These are phyloP conservation scores for Pythium rishiriense DNA, from an alignment of 352 stramenopile genomes.

Conservation along the genomic window DNA sequence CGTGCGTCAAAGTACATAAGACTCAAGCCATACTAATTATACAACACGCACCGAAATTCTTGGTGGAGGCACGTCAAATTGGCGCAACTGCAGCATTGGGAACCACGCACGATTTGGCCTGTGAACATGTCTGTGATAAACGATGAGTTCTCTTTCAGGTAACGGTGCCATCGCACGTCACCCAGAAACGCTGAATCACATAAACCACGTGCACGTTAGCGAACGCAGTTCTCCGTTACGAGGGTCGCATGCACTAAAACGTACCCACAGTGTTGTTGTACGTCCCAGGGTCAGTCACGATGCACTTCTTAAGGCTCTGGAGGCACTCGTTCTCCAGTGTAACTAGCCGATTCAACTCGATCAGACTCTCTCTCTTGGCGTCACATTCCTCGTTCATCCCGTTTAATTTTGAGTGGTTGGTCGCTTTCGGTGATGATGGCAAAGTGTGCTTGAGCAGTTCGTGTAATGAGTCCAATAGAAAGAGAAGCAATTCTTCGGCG, in stretches of 20 bases:
- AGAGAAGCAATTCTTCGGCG: slow-evolving; percentile 76
- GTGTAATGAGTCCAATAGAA: slow-evolving; percentile 69
- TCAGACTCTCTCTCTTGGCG: not conserved
- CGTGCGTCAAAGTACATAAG: not conserved
- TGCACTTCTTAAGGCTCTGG: slow-evolving; percentile 30
- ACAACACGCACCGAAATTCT: slow-evolving; percentile 40
- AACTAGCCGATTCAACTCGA: slow-evolving; percentile 27
- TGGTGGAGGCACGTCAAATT: slow-evolving; percentile 74
- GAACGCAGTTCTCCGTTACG: not conserved
- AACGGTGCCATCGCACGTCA: slow-evolving; percentile 58
- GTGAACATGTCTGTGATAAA: slow-evolving; percentile 73
- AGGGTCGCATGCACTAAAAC: slow-evolving; percentile 12
- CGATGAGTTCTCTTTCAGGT: slow-evolving; percentile 58
- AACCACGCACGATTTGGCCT: slow-evolving; percentile 76
- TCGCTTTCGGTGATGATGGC: not conserved
- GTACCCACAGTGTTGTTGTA: slow-evolving; percentile 67
- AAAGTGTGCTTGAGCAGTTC: slow-evolving; percentile 39
- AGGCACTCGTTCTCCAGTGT: slow-evolving; percentile 31
- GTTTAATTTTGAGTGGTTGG: not conserved
- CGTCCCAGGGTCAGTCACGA: slow-evolving; percentile 39
- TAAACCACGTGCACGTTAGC: not conserved
- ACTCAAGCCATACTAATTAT: too few relatives aligned
- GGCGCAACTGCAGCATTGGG: slow-evolving; percentile 71
- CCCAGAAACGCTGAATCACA: slow-evolving; percentile 45
- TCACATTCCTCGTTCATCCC: not conserved